A percentile compares a stretch with the other conserved stretches of the same genome.
These are phyloP conservation scores for Xylariales sp. DNA, from an alignment of 2,329 filamentous ascomycete species.

Conservation along the genomic window DNA sequence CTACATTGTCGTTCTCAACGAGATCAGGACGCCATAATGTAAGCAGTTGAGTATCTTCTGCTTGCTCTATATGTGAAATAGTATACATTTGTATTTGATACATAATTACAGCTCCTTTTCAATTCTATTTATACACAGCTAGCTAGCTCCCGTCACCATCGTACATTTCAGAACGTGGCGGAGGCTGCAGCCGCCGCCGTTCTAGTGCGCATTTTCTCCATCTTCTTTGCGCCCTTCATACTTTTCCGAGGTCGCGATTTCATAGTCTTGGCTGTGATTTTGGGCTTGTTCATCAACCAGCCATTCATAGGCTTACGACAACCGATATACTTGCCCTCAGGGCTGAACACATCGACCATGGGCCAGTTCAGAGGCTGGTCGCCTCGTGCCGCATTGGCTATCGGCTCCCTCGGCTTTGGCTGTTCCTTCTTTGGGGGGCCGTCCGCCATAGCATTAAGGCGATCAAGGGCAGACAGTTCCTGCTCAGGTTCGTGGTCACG, in stretches of 20 bases:
- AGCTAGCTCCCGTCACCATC: too few species aligned
- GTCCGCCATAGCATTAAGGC: slow-evolving; percentile 11
- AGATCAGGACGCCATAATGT: too few species aligned
- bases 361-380: slow-evolving; percentile 49
- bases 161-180: too few species aligned
- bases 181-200: slow-evolving; percentile 5
- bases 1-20: too few species aligned
- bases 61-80: too few species aligned
- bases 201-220: slow-evolving; percentile 35
- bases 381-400: slow-evolving; percentile 9
- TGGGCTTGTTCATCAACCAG: slow-evolving; percentile 59
- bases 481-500: slow-evolving; percentile 5
- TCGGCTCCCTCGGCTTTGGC: slow-evolving; percentile 7
- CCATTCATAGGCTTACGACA: slow-evolving; percentile 65
- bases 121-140: too few species aligned
- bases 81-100: too few species aligned
- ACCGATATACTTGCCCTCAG: slow-evolving; percentile 76
- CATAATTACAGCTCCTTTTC: too few species aligned
- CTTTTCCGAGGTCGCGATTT: slow-evolving; percentile 59
- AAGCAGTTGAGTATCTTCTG: too few species aligned
- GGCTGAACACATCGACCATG: slow-evolving; percentile 78
- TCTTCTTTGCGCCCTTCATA: slow-evolving; percentile 61
- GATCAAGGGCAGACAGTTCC: slow-evolving; percentile 15
- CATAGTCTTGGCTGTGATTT: slow-evolving; percentile 40
- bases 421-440: slow-evolving; percentile 8